Evolutionary conservation across 2,329 filamentous ascomycete genomes (phyloP).

Genomic region (Exophiala alcalophila): DNA sequence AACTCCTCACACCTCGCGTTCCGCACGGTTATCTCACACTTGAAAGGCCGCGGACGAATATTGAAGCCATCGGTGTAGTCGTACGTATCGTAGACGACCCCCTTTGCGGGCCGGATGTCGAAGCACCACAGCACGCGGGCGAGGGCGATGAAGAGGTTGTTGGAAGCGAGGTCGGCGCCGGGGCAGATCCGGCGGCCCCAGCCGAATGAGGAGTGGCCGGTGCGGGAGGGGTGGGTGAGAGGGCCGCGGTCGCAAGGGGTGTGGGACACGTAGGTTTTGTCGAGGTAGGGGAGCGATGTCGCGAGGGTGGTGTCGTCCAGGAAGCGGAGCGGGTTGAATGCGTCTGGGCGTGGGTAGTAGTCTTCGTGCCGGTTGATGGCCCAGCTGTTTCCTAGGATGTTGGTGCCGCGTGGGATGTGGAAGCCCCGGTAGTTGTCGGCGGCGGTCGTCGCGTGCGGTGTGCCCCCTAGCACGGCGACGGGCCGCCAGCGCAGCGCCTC

Average conservation of each 20-base stretch:
- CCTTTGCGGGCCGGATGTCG: slow-evolving; percentile 38
- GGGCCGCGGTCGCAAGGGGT: slow-evolving; percentile 40
- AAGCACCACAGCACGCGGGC: slow-evolving; percentile 57
- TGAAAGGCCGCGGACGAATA: slow-evolving; percentile 20
- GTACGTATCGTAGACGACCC: slow-evolving; percentile 23
- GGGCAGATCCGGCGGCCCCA: slow-evolving; percentile 31
- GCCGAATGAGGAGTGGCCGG: slow-evolving; percentile 28
- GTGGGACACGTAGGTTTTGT: slow-evolving; percentile 51
- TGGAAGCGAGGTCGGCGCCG: slow-evolving; percentile 29
- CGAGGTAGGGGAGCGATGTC: slow-evolving; percentile 49
- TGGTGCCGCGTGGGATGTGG: slow-evolving; percentile 48
- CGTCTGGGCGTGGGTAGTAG: slow-evolving; percentile 51
- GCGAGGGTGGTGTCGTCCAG: slow-evolving; percentile 50
- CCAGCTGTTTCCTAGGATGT: slow-evolving; percentile 43
- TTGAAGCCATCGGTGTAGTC: slow-evolving; percentile 27
- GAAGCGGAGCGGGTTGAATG: slow-evolving; percentile 56
- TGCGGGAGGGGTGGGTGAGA: slow-evolving; percentile 25
- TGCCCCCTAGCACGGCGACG: slow-evolving; percentile 31
- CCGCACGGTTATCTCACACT: slow-evolving; percentile 22
- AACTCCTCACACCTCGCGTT: slow-evolving; percentile 13
- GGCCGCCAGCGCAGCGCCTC: slow-evolving; percentile 48
- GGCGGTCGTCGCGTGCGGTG: slow-evolving; percentile 27
- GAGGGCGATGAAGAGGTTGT: slow-evolving; percentile 53
- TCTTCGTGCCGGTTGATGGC: slow-evolving; percentile 52
- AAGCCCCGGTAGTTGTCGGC: slow-evolving; percentile 40